Conservation (phyloP, 2,329 filamentous ascomycete genomes). For the Ramularia endophylla region DNA sequence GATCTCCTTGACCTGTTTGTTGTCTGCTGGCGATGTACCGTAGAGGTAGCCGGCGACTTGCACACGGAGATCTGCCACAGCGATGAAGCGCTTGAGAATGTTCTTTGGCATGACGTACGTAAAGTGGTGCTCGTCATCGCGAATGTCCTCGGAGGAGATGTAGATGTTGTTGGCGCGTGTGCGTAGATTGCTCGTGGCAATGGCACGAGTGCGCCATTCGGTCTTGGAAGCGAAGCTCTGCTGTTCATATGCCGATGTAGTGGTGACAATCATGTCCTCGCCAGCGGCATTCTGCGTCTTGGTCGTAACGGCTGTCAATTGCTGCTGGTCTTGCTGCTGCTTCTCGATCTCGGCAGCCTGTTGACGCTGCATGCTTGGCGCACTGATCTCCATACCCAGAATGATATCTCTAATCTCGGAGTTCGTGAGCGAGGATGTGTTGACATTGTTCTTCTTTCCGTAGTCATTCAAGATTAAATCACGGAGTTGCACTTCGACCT, state of each 20-base stretch:
- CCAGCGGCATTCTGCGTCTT: constrained; percentile 97
- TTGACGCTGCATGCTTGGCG: constrained; percentile 95
- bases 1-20: constrained; percentile 95
- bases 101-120: constrained; percentile 99
- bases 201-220: constrained; percentile 94
- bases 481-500: constrained; percentile 93
- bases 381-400: constrained; percentile 98
- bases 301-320: constrained; percentile 93
- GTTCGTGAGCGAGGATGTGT: constrained; percentile 90
- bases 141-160: constrained; percentile 90
- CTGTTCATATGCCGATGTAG: constrained; percentile 96
- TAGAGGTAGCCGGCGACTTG: constrained; percentile 97
- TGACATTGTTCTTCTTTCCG: constrained; percentile 99
- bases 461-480: constrained; percentile 98
- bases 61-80: constrained; percentile 89
- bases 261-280: constrained; percentile 97
- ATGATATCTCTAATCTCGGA: constrained; percentile 99
- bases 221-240: constrained; percentile 98
- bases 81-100: constrained; percentile 96
- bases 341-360: constrained; percentile 99
- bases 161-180: constrained; percentile 98
- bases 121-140: constrained; percentile 78
- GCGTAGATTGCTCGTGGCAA: constrained; percentile 90
- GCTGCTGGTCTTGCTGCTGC: constrained; percentile 94
- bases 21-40: constrained; percentile 85